Conservation (phyloP, 202 grass and related monocot species). For the Setaria italica region DNA sequence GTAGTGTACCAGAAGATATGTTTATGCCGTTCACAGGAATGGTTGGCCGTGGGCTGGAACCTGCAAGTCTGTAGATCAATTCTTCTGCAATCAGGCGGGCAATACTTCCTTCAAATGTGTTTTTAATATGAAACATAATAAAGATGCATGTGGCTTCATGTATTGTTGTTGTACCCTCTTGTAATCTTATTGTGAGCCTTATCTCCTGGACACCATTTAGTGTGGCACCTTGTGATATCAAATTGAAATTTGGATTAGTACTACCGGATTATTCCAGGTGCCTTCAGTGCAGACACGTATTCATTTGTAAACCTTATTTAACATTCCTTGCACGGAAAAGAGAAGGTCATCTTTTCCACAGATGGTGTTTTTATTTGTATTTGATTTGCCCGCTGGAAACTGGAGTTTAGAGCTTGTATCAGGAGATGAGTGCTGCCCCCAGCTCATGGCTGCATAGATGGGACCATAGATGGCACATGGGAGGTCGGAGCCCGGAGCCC, state of each 20-base stretch:
- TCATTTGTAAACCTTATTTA: neutral
- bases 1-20: conserved; percentile 39
- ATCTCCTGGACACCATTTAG: conserved; percentile 10
- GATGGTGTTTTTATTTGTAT: neutral
- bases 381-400: neutral
- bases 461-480: neutral
- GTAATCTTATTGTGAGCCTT: neutral
- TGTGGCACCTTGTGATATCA: neutral
- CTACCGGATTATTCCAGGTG: neutral
- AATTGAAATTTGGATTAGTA: neutral
- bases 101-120: conserved; percentile 31
- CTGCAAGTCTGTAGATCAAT: conserved; percentile 34
- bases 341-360: neutral
- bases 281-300: neutral
- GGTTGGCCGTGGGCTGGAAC: conserved; percentile 26
- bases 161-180: conserved; percentile 8
- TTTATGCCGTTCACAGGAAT: conserved; percentile 19
- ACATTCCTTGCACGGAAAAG: neutral
- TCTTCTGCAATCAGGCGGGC: neutral
- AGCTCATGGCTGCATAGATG: neutral
- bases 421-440: neutral
- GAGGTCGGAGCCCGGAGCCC: too few relatives aligned
- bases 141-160: conserved; percentile 31
- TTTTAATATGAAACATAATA: conserved; percentile 47
- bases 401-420: neutral